Conservation (phyloP, 2,329 filamentous ascomycete genomes). For the Macrophomina phaseolina region DNA sequence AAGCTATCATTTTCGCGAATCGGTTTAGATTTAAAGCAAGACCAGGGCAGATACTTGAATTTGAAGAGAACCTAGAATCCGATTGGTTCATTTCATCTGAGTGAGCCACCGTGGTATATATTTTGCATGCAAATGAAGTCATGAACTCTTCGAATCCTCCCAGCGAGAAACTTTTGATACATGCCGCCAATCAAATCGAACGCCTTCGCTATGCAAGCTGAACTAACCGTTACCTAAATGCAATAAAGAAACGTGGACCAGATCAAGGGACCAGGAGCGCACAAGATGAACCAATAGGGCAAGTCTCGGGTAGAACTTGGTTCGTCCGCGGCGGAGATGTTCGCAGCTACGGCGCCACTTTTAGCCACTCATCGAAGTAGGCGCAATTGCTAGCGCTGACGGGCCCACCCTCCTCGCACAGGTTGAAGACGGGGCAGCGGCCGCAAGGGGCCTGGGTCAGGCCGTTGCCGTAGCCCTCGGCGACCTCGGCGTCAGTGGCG, state of each 20-base stretch:
- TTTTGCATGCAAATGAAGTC: conserved; percentile 13
- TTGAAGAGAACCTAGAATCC: not conserved
- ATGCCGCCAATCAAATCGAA: conserved; percentile 7
- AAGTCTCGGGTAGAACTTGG: too few relatives aligned
- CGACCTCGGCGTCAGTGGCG: conserved; percentile 43
- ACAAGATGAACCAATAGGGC: too few relatives aligned
- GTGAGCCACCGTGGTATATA: conserved; percentile 25
- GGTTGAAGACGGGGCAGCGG: conserved; percentile 87
- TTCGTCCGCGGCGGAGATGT: not conserved
- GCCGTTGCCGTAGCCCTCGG: conserved; percentile 65
- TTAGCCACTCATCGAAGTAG: conserved; percentile 87
- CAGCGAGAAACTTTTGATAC: not conserved
- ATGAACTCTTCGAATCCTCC: not conserved
- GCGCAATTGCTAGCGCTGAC: conserved; percentile 89
- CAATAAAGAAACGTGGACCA: not conserved
- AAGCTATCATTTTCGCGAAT: not conserved
- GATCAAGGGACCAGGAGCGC: not conserved
- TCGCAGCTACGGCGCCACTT: not conserved
- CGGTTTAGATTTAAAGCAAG: not conserved
- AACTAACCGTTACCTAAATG: not conserved
- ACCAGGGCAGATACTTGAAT: not conserved
- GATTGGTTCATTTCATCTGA: not conserved
- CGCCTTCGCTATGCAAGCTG: conserved; percentile 28
- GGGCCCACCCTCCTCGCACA: conserved; percentile 89
- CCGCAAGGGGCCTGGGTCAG: conserved; percentile 91